A percentile compares a stretch with the other conserved stretches of the same genome.
These are phyloP conservation scores for Solanum clarkiae DNA, from an alignment of 257 asterid genomes.

Conservation along the genomic window DNA sequence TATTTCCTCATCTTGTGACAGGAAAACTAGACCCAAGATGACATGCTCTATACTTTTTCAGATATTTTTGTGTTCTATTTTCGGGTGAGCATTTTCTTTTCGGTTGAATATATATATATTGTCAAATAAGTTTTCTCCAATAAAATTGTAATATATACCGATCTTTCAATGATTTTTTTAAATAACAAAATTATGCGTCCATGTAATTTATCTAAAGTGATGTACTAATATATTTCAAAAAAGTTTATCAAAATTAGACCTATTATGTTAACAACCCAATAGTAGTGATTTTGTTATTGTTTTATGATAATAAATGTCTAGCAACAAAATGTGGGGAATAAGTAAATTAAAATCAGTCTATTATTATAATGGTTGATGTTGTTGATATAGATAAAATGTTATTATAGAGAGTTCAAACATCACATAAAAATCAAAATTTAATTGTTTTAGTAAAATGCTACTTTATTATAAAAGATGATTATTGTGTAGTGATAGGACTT, in stretches of 20 bases:
- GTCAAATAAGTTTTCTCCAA: not conserved
- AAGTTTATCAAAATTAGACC: not conserved
- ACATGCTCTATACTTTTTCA: constrained; percentile 44
- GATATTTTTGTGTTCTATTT: constrained; percentile 62
- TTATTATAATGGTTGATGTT: not conserved
- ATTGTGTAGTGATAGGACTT: not conserved
- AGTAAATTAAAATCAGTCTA: not conserved
- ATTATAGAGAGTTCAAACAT: not conserved
- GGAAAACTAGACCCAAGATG: constrained; percentile 59
- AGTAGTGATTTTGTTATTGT: not conserved
- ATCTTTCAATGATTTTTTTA: too few species aligned
- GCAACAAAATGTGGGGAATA: not conserved
- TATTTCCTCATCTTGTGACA: constrained; percentile 8
- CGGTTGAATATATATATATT: not conserved
- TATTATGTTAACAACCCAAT: not conserved
- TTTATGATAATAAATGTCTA: not conserved
- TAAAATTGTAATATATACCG: not conserved
- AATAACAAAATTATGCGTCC: too few species aligned
- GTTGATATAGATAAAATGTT: not conserved
- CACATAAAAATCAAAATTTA: not conserved
- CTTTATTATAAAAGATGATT: not conserved
- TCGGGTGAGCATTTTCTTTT: constrained; percentile 40
- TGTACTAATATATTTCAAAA: not conserved
- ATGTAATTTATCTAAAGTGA: too few species aligned
- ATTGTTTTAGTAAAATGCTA: not conserved